A percentile compares a stretch with the other conserved stretches of the same genome.
Evolutionary conservation across 192 early-diverging fungal species (phyloP).

Genomic region (Gamsiella multidivaricata): DNA sequence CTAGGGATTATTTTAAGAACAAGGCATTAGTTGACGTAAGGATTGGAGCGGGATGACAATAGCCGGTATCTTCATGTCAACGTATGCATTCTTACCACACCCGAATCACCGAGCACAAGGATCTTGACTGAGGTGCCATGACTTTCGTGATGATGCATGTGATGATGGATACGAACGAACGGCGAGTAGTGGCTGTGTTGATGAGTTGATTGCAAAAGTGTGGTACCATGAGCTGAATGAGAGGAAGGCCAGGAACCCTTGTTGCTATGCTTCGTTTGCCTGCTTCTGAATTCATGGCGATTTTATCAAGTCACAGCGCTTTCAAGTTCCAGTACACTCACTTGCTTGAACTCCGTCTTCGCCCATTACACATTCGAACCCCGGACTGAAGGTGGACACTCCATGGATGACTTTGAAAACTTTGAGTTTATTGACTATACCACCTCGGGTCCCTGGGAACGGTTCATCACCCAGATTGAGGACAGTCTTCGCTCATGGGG

Average conservation of each 20-base stretch:
- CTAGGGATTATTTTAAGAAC: constrained; percentile 1
- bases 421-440: constrained; percentile 85
- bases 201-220: too few species aligned
- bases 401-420: constrained; percentile 70
- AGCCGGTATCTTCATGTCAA: too few species aligned
- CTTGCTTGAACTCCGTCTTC: too few species aligned
- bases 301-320: too few species aligned
- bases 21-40: background rate
- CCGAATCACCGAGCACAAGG: constrained; percentile 48
- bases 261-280: too few species aligned
- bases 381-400: background rate
- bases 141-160: constrained; percentile 8
- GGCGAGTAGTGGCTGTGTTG: too few species aligned
- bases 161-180: background rate
- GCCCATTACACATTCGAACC: too few species aligned
- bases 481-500: constrained; percentile 67
- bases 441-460: constrained; percentile 76
- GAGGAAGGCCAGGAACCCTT: too few species aligned
- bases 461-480: constrained; percentile 74
- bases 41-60: background rate
- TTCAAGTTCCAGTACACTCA: too few species aligned
- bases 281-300: too few species aligned
- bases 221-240: too few species aligned
- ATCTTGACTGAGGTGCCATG: constrained; percentile 19
- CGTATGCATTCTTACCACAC: constrained; percentile 19